Percentiles rank a stretch among this genome's conserved stretches.
phyloP scores from a whole-genome alignment of 2,329 filamentous ascomycete species.

The Alternaria brassicicola region DNA sequence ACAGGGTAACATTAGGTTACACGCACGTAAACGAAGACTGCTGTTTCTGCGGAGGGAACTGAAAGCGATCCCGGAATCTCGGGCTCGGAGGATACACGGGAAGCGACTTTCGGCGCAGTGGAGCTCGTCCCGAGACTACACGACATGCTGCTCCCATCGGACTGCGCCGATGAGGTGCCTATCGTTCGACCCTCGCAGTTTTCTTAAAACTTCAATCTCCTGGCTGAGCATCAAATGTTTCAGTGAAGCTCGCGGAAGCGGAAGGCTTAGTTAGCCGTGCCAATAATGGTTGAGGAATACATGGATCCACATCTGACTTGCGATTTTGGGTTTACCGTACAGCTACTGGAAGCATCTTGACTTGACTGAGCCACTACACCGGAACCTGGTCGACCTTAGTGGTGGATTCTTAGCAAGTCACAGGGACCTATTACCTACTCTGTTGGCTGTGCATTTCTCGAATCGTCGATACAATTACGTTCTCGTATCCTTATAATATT shows the following conservation, averaged over 20 bases:
- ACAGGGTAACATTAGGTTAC: background rate
- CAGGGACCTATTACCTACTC: slow-evolving; percentile 25
- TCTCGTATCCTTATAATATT: slow-evolving; percentile 19
- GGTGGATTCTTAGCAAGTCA: slow-evolving; percentile 20
- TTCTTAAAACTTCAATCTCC: slow-evolving; percentile 2
- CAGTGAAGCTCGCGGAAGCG: slow-evolving; percentile 23
- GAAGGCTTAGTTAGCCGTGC: slow-evolving; percentile 18
- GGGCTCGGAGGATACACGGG: slow-evolving; percentile 26
- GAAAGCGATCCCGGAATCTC: slow-evolving; percentile 4
- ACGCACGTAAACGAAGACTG: slow-evolving; percentile 1
- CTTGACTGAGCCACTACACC: slow-evolving; percentile 17
- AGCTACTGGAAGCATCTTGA: slow-evolving; percentile 26
- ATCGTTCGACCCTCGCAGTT: slow-evolving; percentile 31
- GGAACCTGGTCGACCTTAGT: slow-evolving; percentile 28
- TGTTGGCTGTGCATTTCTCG: slow-evolving; percentile 20
- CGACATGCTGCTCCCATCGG: slow-evolving; percentile 22
- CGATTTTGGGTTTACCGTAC: slow-evolving; percentile 30
- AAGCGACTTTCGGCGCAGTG: slow-evolving; percentile 18
- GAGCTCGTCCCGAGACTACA: slow-evolving; percentile 19
- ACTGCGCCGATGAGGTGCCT: slow-evolving; percentile 30
- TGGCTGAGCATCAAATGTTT: slow-evolving; percentile 11
- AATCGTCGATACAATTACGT: slow-evolving; percentile 34
- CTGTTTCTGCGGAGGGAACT: slow-evolving; percentile 15
- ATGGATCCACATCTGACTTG: slow-evolving; percentile 27
- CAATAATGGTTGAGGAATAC: slow-evolving; percentile 7